phyloP scores from a whole-genome alignment of 2,329 filamentous ascomycete genomes.

The Xylaria sp. region DNA sequence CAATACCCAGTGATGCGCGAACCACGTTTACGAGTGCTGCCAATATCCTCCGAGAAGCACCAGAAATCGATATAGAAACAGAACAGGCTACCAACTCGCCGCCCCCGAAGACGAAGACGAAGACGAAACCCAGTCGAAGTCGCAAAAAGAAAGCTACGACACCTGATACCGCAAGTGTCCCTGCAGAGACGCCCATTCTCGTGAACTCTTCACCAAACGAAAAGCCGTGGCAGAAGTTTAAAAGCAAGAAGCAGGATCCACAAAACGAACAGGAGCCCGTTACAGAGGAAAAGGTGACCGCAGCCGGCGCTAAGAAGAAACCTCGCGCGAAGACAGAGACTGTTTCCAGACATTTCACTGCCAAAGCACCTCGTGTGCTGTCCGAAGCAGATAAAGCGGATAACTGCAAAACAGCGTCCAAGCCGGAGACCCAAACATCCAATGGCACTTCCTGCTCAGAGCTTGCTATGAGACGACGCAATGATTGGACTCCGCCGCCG shows the following conservation, averaged over 20 bases:
- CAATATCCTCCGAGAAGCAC: constrained; percentile 40
- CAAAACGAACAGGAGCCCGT: constrained; percentile 12
- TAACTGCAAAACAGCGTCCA: neutral
- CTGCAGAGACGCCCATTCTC: constrained; percentile 12
- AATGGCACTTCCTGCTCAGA: constrained; percentile 34
- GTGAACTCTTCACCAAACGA: constrained; percentile 32
- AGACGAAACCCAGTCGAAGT: constrained; percentile 15
- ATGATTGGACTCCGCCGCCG: constrained; percentile 70
- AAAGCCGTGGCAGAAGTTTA: constrained; percentile 44
- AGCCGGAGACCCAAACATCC: neutral
- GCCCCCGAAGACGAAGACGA: constrained; percentile 24
- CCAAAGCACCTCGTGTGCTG: constrained; percentile 14
- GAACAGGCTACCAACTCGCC: constrained; percentile 32
- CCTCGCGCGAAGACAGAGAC: constrained; percentile 33
- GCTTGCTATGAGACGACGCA: constrained; percentile 57
- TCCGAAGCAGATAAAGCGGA: constrained; percentile 2
- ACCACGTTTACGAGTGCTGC: constrained; percentile 48
- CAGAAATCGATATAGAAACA: constrained; percentile 37
- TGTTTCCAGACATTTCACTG: constrained; percentile 33
- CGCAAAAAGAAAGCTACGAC: constrained; percentile 16
- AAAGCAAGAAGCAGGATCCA: constrained; percentile 16
- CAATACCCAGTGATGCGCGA: constrained; percentile 42
- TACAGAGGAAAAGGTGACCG: constrained; percentile 18
- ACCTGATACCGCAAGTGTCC: constrained; percentile 14
- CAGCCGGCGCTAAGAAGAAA: constrained; percentile 27